A percentile compares a stretch with the other conserved stretches of the same genome.
Conservation (phyloP, 2,329 filamentous ascomycete species). For the Byssothecium circinans region DNA sequence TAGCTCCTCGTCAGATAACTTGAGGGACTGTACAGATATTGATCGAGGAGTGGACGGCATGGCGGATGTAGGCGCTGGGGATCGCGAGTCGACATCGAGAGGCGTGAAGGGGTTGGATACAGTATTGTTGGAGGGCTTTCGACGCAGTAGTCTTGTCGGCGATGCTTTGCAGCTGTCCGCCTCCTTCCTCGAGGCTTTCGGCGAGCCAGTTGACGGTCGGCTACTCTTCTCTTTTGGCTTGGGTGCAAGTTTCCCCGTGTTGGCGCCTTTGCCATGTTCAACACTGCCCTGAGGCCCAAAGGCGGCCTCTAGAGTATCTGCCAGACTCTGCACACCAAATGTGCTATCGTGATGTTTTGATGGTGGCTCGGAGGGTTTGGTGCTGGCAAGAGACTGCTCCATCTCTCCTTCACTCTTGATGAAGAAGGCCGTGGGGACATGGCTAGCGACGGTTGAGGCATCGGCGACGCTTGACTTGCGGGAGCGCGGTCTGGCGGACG, state of each 20-base stretch:
- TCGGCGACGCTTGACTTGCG: slow-evolving; percentile 45
- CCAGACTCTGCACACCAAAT: slow-evolving; percentile 61
- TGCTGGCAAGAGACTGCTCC: slow-evolving; percentile 42
- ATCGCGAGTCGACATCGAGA: slow-evolving; percentile 31
- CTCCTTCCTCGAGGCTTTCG: slow-evolving; percentile 18
- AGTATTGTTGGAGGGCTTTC: slow-evolving; percentile 25
- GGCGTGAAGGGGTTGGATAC: slow-evolving; percentile 29
- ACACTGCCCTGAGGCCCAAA: slow-evolving; percentile 34
- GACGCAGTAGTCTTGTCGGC: slow-evolving; percentile 23
- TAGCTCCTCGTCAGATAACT: slow-evolving; percentile 60
- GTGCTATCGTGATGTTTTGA: slow-evolving; percentile 46
- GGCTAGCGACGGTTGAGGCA: slow-evolving; percentile 26
- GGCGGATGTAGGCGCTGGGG: slow-evolving; percentile 53
- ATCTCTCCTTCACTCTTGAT: slow-evolving; percentile 57
- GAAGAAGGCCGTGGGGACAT: slow-evolving; percentile 61
- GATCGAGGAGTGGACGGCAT: slow-evolving; percentile 63
- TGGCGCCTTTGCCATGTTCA: slow-evolving; percentile 26
- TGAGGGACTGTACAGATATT: slow-evolving; percentile 59
- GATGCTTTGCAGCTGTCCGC: slow-evolving; percentile 23
- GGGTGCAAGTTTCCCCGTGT: slow-evolving; percentile 27
- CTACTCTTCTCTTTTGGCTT: slow-evolving; percentile 33
- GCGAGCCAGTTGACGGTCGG: slow-evolving; percentile 26
- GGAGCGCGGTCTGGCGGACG: slow-evolving; percentile 35
- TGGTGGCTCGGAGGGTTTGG: slow-evolving; percentile 16
- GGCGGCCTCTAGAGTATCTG: slow-evolving; percentile 53